Percentiles rank a stretch among this genome's conserved stretches.
These are phyloP conservation scores for Glutinoglossum americanum DNA, from an alignment of 495 filamentous ascomycete species.

Conservation along the genomic window DNA sequence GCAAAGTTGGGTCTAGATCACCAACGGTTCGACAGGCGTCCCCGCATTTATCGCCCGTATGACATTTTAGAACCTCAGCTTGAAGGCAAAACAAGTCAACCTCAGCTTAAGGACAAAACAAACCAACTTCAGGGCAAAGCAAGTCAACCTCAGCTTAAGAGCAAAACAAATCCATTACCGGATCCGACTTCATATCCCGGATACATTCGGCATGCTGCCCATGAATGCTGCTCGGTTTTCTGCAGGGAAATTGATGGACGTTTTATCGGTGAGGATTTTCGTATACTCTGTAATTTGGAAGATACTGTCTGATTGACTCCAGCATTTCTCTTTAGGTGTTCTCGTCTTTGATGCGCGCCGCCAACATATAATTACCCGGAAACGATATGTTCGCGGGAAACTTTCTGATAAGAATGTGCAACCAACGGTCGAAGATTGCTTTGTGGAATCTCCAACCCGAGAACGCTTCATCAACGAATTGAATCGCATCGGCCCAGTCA, in stretches of 20 bases:
- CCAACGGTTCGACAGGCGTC: background rate
- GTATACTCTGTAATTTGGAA: background rate
- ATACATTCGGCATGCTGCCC: background rate
- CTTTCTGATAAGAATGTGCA: no score
- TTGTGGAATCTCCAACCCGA: background rate
- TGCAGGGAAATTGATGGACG: background rate
- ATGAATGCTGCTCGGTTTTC: background rate
- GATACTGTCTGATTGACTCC: background rate
- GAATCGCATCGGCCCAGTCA: background rate
- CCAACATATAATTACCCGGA: background rate
- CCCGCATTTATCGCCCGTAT: background rate
- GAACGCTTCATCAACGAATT: background rate
- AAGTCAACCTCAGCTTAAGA: background rate
- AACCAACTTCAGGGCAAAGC: background rate
- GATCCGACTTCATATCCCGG: background rate
- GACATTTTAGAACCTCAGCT: background rate
- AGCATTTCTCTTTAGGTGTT: background rate
- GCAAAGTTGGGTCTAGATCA: background rate
- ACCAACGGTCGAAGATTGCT: background rate
- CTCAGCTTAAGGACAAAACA: background rate
- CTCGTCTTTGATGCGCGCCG: background rate
- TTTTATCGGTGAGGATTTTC: background rate
- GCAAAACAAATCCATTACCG: background rate
- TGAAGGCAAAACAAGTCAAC: background rate
- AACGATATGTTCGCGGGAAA: background rate